Conservation (phyloP, 305 asterid species). For the Plantago lanceolata region DNA sequence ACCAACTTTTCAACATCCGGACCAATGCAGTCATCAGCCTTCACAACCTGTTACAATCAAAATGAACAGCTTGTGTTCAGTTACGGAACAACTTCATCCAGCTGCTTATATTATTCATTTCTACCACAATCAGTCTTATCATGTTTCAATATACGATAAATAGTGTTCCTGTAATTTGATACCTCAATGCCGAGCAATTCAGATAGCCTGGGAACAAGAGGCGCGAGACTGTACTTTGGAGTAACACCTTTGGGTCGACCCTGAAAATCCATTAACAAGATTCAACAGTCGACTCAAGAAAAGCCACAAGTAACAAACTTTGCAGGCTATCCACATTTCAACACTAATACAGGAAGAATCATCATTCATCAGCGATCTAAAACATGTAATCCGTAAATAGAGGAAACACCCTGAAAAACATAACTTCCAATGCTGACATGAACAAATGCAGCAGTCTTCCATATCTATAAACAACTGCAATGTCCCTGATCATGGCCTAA, state of each 20-base stretch:
- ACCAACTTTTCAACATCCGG: constrained; percentile 75
- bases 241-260: constrained; percentile 84
- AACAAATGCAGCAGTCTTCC: too few relatives aligned
- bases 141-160: neutral
- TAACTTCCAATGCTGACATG: too few relatives aligned
- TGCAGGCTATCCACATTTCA: too few relatives aligned
- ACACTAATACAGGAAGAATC: neutral
- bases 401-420: too few relatives aligned
- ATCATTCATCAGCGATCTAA: neutral
- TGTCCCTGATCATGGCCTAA: neutral
- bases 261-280: constrained; percentile 32
- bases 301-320: neutral
- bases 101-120: neutral
- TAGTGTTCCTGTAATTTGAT: neutral
- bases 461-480: too few relatives aligned
- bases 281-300: constrained; percentile 2
- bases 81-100: neutral
- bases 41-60: constrained; percentile 45
- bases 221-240: constrained; percentile 68
- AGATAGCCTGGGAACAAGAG: constrained; percentile 77
- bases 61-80: neutral
- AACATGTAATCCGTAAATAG: neutral
- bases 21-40: constrained; percentile 79
- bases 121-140: neutral
- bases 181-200: constrained; percentile 76